Conservation (phyloP, 2,329 filamentous ascomycete species). For the Claviceps paspali region DNA sequence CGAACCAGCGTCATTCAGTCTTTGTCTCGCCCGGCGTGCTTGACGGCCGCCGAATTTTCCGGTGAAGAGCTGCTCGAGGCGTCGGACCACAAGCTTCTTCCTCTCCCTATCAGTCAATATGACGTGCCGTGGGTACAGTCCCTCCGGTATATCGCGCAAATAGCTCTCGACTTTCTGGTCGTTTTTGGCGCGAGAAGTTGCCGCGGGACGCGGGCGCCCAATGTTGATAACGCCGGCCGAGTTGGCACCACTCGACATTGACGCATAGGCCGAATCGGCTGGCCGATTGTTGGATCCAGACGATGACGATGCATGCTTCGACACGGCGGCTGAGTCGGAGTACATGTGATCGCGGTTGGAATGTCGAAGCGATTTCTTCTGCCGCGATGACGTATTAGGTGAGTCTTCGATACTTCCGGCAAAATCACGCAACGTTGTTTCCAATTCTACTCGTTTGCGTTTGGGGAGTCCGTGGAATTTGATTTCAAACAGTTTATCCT, state of each 20-base stretch:
- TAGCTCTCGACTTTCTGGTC: constrained; percentile 54
- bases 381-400: constrained; percentile 24
- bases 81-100: constrained; percentile 61
- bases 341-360: constrained; percentile 22
- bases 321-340: constrained; percentile 26
- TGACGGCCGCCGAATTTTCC: constrained; percentile 42
- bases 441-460: constrained; percentile 61
- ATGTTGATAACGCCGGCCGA: constrained; percentile 27
- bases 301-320: constrained; percentile 36
- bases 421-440: constrained; percentile 57
- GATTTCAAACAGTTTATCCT: constrained; percentile 72
- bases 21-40: constrained; percentile 13
- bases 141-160: constrained; percentile 56
- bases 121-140: constrained; percentile 45
- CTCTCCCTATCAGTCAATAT: constrained; percentile 56
- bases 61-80: constrained; percentile 69
- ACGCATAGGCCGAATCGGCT: constrained; percentile 51
- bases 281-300: constrained; percentile 38
- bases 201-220: constrained; percentile 22
- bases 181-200: constrained; percentile 22
- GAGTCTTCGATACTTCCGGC: constrained; percentile 45
- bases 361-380: constrained; percentile 25
- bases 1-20: constrained; percentile 7
- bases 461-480: constrained; percentile 59
- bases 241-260: constrained; percentile 41